Evolutionary conservation across 2,329 filamentous ascomycete species (phyloP), one percentile per base, ranked within the genome.

Genomic region (Sclerotinia borealis): DNA sequence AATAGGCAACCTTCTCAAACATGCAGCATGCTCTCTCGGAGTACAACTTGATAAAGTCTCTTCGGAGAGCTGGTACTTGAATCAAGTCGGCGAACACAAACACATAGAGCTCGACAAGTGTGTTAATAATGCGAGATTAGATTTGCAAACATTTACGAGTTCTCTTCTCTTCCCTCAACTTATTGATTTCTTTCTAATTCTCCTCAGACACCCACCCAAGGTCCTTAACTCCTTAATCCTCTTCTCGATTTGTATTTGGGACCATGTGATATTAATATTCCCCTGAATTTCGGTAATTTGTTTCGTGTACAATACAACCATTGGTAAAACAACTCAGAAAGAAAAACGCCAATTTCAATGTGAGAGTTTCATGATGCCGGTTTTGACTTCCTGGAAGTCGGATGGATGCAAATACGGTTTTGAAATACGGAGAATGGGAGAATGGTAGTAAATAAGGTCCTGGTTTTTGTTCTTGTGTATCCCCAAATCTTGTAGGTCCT

Each of bases 381-480:
- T 62, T 22, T n/a, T 51, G 2, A 55, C 29, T 47, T 68, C 67
- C n/a, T 61, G 45, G 13, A 70, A 67, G 13, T 50, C 37, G 9
- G 59, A 61, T 3, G 31, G 59, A 61, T 3, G 31, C 59, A 15
- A 70, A 64, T 19, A 67, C 65, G 2, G 65, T 59, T 13, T 63
- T 65, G 52, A 71, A 70, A 49, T 59, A 70, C 1, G 65, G 59
- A 2, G 70, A 71, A 15, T 59, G 1, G 65, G 59, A 2, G 70
- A 71, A 15, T 59, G 63, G 36, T 65, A n/a, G 34, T 61, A 68
- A 13, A 69, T 50, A 1, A 67, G 58, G 1, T 63, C 52, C 36
- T 67, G 65, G 54, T 70, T 65, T 25, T 70, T 51, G 1, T 63
- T 55, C 36, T 67, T 66, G 54, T 70, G 66, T 25, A 71, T 51